Evolutionary conservation across 768 basidiomycete genomes (phyloP), one percentile per base, ranked within the genome.

Genomic region (Tylopilus intermedius): DNA sequence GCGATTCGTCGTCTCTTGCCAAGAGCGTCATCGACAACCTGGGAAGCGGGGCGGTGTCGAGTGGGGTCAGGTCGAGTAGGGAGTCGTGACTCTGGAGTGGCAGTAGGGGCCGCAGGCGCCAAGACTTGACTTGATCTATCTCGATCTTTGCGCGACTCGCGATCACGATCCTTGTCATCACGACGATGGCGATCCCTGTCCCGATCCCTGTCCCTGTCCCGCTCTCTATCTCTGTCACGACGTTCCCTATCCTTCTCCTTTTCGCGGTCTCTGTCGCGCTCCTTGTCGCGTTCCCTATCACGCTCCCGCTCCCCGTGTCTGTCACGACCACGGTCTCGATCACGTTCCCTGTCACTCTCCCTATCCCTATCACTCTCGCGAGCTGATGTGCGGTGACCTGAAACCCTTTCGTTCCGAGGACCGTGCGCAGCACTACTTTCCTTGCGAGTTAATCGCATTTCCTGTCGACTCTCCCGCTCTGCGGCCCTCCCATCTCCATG

Each of bases 1-100:
- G 75, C 62, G 21, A 77, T 72, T 49, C 89, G 74, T 54, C 86
- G 75, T 64, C 88, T 77, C 69, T 90, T 90, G 29, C 88, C 86
- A 24, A 88, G 76, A 4, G 72, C 74, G 43, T 90, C 89, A 46
- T 91, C 88, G 8, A 64, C 68, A 47, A 70, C 70, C 41, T 72
- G 73, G 5, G 68, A 58, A 47, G 69, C 72, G n/a, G 56, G 54
- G 5, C 86, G 77, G 62, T 84, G 80, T 54, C 85, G 75, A 21
- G 76, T 67, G 18, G 74, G 67, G 49, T 86, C 88, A 37, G 84
- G 81, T 49, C 86, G 76, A 55, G 75, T 74, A 6, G 83, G 81
- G 38, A 80, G 68, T 46, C 83, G 78, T 24, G 84, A 80, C 50
- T 87, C 86, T 33, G 67, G 64, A 39, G 69, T 53, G 26, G 63